Percentiles rank a stretch among this genome's conserved stretches.
Evolutionary conservation across 2,329 filamentous ascomycete genomes (phyloP).

Genomic region (Cordyceps pruinosa): DNA sequence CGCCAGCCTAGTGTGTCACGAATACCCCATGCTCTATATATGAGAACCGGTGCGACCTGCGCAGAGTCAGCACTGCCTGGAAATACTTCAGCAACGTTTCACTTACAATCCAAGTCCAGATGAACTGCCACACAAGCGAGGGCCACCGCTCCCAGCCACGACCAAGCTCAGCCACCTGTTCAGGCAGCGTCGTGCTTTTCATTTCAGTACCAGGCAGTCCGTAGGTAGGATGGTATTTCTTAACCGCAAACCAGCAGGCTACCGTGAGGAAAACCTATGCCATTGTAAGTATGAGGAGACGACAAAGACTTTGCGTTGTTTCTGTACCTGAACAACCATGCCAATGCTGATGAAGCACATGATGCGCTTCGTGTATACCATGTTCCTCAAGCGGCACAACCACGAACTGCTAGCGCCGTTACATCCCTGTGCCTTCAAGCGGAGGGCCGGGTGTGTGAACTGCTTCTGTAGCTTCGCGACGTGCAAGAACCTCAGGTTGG

Average conservation of each 20-base stretch:
- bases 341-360: constrained; percentile 40
- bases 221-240: constrained; percentile 50
- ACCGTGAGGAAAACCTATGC: constrained; percentile 44
- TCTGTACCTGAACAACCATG: constrained; percentile 41
- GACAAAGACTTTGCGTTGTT: neutral
- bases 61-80: neutral
- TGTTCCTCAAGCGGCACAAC: constrained; percentile 28
- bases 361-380: constrained; percentile 33
- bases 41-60: constrained; percentile 41
- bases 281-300: neutral
- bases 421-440: constrained; percentile 17
- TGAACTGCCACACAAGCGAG: constrained; percentile 46
- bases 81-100: neutral
- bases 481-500: constrained; percentile 45
- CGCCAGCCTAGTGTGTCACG: constrained; percentile 52
- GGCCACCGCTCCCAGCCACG: constrained; percentile 56
- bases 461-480: constrained; percentile 43
- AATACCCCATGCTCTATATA: constrained; percentile 47
- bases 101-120: constrained; percentile 45
- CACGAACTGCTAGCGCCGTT: constrained; percentile 24
- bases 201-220: constrained; percentile 34
- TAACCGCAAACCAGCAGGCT: constrained; percentile 49
- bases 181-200: constrained; percentile 26
- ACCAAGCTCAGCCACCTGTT: constrained; percentile 34
- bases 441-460: constrained; percentile 22